These are phyloP conservation scores for Sporothrix schenckii DNA, from an alignment of 2,329 filamentous ascomycete species.

Conservation along the genomic window DNA sequence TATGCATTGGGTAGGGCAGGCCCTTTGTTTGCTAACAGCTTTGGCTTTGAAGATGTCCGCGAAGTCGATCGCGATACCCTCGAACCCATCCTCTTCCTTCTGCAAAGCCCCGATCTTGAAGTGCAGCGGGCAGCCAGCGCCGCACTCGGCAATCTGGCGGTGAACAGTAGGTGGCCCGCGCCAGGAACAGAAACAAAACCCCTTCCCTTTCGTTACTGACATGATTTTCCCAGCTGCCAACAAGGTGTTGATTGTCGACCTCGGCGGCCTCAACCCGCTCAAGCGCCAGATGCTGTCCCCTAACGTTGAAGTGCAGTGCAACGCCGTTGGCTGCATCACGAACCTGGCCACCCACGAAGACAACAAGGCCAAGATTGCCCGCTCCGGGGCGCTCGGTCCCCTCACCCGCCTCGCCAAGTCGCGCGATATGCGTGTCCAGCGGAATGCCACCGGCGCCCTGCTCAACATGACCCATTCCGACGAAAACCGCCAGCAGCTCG, in stretches of 20 bases:
- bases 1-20: no score
- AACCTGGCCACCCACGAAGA: conserved; percentile 98
- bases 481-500: conserved; percentile 95
- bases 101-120: conserved; percentile 94
- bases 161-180: conserved; percentile 73
- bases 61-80: conserved; percentile 94
- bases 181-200: no score
- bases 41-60: conserved; percentile 72
- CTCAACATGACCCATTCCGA: conserved; percentile 99
- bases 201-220: neutral
- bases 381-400: conserved; percentile 88
- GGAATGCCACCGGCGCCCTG: conserved; percentile 93
- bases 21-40: neutral
- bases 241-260: conserved; percentile 92
- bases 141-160: conserved; percentile 90
- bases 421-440: conserved; percentile 96
- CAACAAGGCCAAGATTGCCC: conserved; percentile 97
- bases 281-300: conserved; percentile 98
- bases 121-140: conserved; percentile 96
- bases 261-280: conserved; percentile 85
- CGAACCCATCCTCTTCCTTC: conserved; percentile 90
- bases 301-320: conserved; percentile 98
- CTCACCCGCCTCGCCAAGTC: conserved; percentile 92
- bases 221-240: conserved; percentile 72
- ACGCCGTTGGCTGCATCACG: conserved; percentile 97